Base-by-base conservation (phyloP, 75 land plant genomes). In the Ceratopteris richardii region DNA sequence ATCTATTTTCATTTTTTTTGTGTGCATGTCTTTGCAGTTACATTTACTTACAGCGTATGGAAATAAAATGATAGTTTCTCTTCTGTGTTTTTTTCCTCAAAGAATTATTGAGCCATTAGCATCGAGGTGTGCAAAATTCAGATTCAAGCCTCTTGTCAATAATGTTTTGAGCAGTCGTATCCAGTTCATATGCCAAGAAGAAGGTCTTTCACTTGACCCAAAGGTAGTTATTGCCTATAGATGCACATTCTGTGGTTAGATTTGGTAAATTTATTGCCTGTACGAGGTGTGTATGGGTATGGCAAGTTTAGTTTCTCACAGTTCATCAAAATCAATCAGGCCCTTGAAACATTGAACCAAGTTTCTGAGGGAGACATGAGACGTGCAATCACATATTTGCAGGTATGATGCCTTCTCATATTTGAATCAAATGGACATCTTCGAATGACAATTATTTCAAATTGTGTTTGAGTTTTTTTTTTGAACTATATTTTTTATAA, bases 81-180 rank as follows among this genome's bases (percentile, higher is more conserved):
- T 40, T 40, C 42, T 40, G 14, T 40, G 22, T 1, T 29, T 54
- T 48, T 17, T 39, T 48, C 55, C 33, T 36, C 62, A 21, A 56
- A 94, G 96, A 75, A 94, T 94, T 5, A 94, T 94, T 60, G 98
- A 90, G 70, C 98, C 98, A 25, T 80, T 94, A 69, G 96, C 91
- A 40, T 94, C 98, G 28, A 79, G 96, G 73, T 94, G 98, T 86
- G 98, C 98, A 13, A 94, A 94, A 58, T 94, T 89, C 51, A 77
- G 98, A 44, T 94, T 94, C 43, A 94, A 90, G 71, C 91, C 96
- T 25, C 83, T 94, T 40, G 51, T 79, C 37, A 76, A 90, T 70
- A 91, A 86, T 50, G 56, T 90, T 6, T 81, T 94, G 91, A 79
- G 62, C 29, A 65, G 62, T 48, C 87, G 96, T 20, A 86, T 94